Evolutionary conservation across 768 basidiomycete genomes (phyloP), one percentile per base, ranked within the genome.

Genomic region (Leccinum sublutescens): DNA sequence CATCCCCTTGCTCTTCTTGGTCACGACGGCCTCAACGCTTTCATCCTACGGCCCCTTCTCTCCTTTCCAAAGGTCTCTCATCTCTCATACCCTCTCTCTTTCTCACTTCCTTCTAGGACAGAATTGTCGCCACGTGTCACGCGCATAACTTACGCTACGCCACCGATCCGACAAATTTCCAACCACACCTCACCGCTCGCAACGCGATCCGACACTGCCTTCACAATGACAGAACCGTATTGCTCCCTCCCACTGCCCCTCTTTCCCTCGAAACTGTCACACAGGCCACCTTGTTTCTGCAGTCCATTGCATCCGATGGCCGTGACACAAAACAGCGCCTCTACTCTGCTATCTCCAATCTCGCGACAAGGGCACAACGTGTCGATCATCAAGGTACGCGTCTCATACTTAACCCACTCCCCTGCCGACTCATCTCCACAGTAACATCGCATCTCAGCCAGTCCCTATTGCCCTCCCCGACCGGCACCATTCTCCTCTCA

Each of bases 41-140:
- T 88, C 85, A 79, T 93, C 15, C 62, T 91, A 1, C 83, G 92
- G 4, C 92, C 92, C 12, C 71, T 94, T 48, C 70, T 94, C 23
- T 72, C 77, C 14, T 79, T 93, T 43, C 70, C 78, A 52, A 94
- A 94, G 82, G 92, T 91, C 51, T 4, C 29, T 52, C 62, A 21
- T 31, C 5, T 21, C 45, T 31, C 19, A 8, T 19, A 36, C 33
- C 50, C 3, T 21, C 19, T 11, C 23, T 50, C 29, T 33, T 45
- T 50, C 55, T 34, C 57, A 62, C 38, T 1, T 4, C 40, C 15
- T 50, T 47, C n/a, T 33, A 94, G 92, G 85, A 88, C 55, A 84
- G 91, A 59, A 82, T 94, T n/a, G 72, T 93, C 2, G 87, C 86
- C 8, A 94, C 92, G 0, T 93, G 91, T 63, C 79, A 85, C 49